A percentile compares a stretch with the other conserved stretches of the same genome.
phyloP scores from a whole-genome alignment of 441 rosid genomes.

The Sinapis alba region DNA sequence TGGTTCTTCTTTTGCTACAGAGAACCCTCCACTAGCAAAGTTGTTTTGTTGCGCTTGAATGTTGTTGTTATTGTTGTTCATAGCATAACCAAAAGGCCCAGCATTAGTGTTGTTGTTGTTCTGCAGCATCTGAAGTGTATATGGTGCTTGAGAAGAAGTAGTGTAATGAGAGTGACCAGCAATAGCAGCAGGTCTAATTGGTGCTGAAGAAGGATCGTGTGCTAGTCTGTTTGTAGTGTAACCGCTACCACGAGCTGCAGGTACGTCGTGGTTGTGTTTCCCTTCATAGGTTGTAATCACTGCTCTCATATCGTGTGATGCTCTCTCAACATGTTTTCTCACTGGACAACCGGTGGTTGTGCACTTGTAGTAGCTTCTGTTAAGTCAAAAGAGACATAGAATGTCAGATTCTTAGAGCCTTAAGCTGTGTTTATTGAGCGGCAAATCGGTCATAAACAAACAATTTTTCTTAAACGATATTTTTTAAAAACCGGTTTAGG shows the following conservation, averaged over 20 bases:
- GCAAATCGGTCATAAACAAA: neutral
- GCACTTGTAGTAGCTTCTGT: constrained; percentile 84
- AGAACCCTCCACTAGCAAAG: constrained; percentile 34
- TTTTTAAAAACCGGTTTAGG: no score
- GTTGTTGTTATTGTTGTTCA: constrained; percentile 37
- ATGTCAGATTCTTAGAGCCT: constrained; percentile 2
- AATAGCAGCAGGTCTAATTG: constrained; percentile 64
- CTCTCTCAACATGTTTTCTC: constrained; percentile 74
- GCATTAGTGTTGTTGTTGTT: constrained; percentile 35
- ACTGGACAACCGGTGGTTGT: constrained; percentile 70
- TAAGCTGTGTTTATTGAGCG: neutral
- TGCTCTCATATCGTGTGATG: constrained; percentile 60
- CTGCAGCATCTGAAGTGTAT: constrained; percentile 48
- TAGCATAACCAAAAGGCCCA: constrained; percentile 39
- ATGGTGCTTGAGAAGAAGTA: constrained; percentile 48
- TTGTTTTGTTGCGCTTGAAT: constrained; percentile 41
- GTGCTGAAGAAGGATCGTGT: constrained; percentile 38
- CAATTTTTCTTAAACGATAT: neutral
- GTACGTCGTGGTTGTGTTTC: constrained; percentile 76
- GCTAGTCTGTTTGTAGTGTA: constrained; percentile 47
- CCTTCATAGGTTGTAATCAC: constrained; percentile 80
- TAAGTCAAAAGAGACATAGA: neutral
- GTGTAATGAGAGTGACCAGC: constrained; percentile 46
- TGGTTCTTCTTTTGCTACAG: constrained; percentile 63
- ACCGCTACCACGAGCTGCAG: constrained; percentile 73